These are phyloP conservation scores for Raphanus raphanistrum DNA, from an alignment of 345 rosid genomes.

Conservation along the genomic window DNA sequence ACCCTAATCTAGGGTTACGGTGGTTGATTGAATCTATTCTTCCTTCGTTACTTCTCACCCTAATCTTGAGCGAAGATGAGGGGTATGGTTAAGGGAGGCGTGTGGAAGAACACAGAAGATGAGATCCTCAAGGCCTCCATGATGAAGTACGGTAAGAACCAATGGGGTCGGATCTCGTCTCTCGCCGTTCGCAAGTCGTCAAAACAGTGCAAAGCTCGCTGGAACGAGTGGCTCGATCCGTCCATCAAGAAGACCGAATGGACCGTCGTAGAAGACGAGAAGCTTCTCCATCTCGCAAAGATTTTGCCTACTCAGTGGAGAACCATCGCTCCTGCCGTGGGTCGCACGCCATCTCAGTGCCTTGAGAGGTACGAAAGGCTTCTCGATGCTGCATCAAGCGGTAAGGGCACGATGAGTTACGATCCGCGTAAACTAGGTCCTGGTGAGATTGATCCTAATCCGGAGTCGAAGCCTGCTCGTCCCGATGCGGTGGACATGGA, in stretches of 20 bases:
- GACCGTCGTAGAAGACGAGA: conserved; percentile 93
- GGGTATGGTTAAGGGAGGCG: conserved; percentile 99
- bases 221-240: conserved; percentile 99
- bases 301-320: conserved; percentile 99
- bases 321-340: conserved; percentile 97
- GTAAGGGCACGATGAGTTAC: too few relatives aligned
- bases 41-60: neutral
- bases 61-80: conserved; percentile 61
- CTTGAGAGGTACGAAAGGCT: conserved; percentile 96
- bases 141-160: conserved; percentile 98
- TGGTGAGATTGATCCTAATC: conserved; percentile 96
- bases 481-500: conserved; percentile 99
- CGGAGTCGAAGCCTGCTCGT: conserved; percentile 97
- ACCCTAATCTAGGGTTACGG: neutral
- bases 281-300: conserved; percentile 48
- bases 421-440: conserved; percentile 94
- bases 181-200: conserved; percentile 96
- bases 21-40: neutral
- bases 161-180: conserved; percentile 97
- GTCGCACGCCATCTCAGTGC: conserved; percentile 42
- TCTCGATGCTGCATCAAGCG: conserved; percentile 93
- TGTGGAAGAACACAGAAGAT: conserved; percentile 99
- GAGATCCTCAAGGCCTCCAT: conserved; percentile 97
- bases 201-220: conserved; percentile 98
- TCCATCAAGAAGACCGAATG: conserved; percentile 99